phyloP scores from a whole-genome alignment of 257 asterid genomes.

The Linderniella brevidens region DNA sequence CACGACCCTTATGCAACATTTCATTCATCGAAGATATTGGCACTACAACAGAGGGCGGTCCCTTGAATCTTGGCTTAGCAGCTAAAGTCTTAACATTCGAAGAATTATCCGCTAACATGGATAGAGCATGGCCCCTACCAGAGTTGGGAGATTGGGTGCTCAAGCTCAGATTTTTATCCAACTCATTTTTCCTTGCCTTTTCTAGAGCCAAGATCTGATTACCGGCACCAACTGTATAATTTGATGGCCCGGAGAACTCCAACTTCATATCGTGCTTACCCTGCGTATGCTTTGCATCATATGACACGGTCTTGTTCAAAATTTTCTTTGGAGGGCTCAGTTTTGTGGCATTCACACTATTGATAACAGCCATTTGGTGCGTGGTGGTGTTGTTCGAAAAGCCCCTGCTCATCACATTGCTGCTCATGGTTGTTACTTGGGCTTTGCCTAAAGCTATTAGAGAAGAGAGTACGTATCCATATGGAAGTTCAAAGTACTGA shows the following conservation, averaged over 20 bases:
- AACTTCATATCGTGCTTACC: conserved; percentile 1
- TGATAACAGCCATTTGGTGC: conserved; percentile 2
- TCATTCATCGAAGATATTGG: conserved; percentile 54
- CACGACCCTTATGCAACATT: conserved; percentile 29
- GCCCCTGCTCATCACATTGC: not conserved
- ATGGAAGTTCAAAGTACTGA: conserved; percentile 50
- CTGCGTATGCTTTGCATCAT: conserved; percentile 3
- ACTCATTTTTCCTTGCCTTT: too few relatives aligned
- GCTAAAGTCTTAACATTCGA: too few relatives aligned
- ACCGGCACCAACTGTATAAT: too few relatives aligned
- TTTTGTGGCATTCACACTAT: conserved; percentile 6
- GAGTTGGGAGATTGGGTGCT: too few relatives aligned
- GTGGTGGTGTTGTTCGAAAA: conserved; percentile 6
- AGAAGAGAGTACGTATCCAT: conserved; percentile 25
- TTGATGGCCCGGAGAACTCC: not conserved
- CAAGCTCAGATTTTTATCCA: too few relatives aligned
- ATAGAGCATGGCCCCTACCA: too few relatives aligned
- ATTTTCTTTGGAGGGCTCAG: not conserved
- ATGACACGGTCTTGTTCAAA: conserved; percentile 6
- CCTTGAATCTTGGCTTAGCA: conserved; percentile 1
- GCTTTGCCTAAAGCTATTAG: conserved; percentile 20
- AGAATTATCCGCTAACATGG: too few relatives aligned
- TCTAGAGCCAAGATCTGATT: too few relatives aligned
- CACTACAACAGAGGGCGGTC: conserved; percentile 17
- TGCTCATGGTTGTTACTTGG: conserved; percentile 10